These are phyloP conservation scores for Fraxinus platypoda DNA, from an alignment of 305 asterid genomes.

Conservation along the genomic window DNA sequence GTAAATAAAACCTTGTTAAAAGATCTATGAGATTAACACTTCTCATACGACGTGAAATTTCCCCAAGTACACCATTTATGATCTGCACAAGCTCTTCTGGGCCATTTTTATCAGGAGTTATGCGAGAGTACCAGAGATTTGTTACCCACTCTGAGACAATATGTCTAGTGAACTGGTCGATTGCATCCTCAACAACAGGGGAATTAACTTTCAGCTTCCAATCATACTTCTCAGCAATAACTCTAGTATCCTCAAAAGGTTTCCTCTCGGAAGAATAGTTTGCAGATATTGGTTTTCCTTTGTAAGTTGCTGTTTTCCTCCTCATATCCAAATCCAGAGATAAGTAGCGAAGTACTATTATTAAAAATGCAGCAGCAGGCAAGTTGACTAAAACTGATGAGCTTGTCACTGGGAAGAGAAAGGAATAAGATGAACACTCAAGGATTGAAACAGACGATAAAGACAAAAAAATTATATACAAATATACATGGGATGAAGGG, in stretches of 20 bases:
- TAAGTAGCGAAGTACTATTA: conserved; percentile 69
- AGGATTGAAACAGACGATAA: neutral
- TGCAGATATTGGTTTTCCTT: conserved; percentile 50
- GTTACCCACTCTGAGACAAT: conserved; percentile 98
- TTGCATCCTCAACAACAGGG: conserved; percentile 87
- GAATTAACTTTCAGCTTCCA: conserved; percentile 95
- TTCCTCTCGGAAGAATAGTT: conserved; percentile 38
- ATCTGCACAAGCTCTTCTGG: conserved; percentile 92
- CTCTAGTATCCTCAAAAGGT: conserved; percentile 38
- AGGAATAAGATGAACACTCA: conserved; percentile 12
- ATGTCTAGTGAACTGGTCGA: conserved; percentile 81
- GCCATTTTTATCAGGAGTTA: conserved; percentile 88
- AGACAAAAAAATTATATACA: neutral
- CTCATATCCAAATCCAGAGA: conserved; percentile 78
- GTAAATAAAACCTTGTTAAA: conserved; percentile 64
- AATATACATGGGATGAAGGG: neutral
- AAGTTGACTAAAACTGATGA: conserved; percentile 84
- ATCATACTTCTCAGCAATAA: conserved; percentile 49
- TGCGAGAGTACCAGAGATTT: conserved; percentile 89
- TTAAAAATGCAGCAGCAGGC: conserved; percentile 72
- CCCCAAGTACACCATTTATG: conserved; percentile 84
- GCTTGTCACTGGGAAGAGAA: conserved; percentile 73
- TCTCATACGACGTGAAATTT: conserved; percentile 82
- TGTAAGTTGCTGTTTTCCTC: conserved; percentile 77
- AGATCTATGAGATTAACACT: conserved; percentile 82